Evolutionary conservation across 2,329 filamentous ascomycete species (phyloP).

Genomic region (Neopestalotiopsis sp.): DNA sequence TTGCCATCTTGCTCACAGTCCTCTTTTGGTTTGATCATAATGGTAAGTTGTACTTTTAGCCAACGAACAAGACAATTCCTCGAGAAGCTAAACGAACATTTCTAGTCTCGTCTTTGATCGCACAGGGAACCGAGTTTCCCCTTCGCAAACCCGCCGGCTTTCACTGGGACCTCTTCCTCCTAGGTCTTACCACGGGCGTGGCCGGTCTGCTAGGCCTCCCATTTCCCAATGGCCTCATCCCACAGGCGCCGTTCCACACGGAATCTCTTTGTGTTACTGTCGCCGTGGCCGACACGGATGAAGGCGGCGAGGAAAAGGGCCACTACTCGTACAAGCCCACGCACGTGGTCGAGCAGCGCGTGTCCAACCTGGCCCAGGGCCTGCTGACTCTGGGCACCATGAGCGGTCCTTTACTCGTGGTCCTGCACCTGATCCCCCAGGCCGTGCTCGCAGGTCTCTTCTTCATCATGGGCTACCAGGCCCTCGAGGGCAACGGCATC

Average conservation of each 20-base stretch:
- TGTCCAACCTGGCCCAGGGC: slow-evolving; percentile 79
- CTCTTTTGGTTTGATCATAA: slow-evolving; percentile 93
- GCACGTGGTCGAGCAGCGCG: slow-evolving; percentile 78
- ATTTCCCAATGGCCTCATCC: slow-evolving; percentile 83
- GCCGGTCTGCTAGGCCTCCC: slow-evolving; percentile 78
- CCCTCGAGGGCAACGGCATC: slow-evolving; percentile 77
- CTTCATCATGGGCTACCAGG: slow-evolving; percentile 84
- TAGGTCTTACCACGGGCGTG: slow-evolving; percentile 77
- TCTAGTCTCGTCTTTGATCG: slow-evolving; percentile 78
- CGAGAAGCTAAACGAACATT: too few species aligned
- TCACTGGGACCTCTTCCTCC: slow-evolving; percentile 84
- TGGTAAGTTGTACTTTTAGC: slow-evolving; percentile 49
- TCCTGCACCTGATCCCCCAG: slow-evolving; percentile 79
- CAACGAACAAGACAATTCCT: slow-evolving; percentile 12
- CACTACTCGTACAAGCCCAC: slow-evolving; percentile 56
- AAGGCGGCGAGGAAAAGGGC: slow-evolving; percentile 60
- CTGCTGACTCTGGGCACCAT: slow-evolving; percentile 80
- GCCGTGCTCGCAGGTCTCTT: slow-evolving; percentile 81
- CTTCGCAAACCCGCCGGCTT: slow-evolving; percentile 82
- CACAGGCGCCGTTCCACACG: slow-evolving; percentile 84
- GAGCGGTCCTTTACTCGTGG: slow-evolving; percentile 74
- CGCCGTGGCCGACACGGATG: slow-evolving; percentile 57
- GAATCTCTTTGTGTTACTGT: slow-evolving; percentile 76
- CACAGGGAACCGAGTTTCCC: slow-evolving; percentile 82
- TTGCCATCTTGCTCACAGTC: slow-evolving; percentile 81